Percentiles rank a stretch among this genome's conserved stretches.
phyloP scores from a whole-genome alignment of 176 grass and related monocot species.

The Triticum turgidum region DNA sequence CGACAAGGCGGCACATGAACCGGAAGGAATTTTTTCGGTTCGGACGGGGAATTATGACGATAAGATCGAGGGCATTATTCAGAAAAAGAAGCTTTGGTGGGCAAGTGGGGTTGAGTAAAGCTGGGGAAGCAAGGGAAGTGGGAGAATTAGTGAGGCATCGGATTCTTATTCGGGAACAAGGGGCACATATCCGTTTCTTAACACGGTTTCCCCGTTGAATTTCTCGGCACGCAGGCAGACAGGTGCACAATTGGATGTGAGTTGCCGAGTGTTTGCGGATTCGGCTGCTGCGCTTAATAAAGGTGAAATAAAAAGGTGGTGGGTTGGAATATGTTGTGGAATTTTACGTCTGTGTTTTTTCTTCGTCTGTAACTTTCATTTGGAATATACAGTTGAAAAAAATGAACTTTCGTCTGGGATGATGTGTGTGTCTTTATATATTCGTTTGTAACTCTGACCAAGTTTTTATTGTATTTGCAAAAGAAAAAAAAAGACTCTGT shows the following conservation, averaged over 20 bases:
- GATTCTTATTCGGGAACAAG: slow-evolving; percentile 24
- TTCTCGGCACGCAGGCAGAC: background rate
- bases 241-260: background rate
- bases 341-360: background rate
- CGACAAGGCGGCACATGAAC: background rate
- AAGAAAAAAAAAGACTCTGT: background rate
- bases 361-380: background rate
- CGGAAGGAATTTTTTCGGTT: background rate
- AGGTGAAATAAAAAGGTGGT: too few species aligned
- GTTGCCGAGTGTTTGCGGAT: background rate
- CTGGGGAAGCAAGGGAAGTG: background rate
- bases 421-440: background rate
- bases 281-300: background rate
- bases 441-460: background rate
- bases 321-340: background rate
- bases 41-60: background rate
- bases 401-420: background rate
- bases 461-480: too few species aligned
- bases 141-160: slow-evolving; percentile 29
- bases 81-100: slow-evolving; percentile 34
- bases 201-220: slow-evolving; percentile 30
- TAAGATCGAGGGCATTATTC: slow-evolving; percentile 1
- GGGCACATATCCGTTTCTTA: slow-evolving; percentile 43
- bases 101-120: slow-evolving; percentile 39
- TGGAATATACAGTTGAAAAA: background rate